phyloP scores from a whole-genome alignment of 169 alveolate species.

The Blepharisma undulans region DNA sequence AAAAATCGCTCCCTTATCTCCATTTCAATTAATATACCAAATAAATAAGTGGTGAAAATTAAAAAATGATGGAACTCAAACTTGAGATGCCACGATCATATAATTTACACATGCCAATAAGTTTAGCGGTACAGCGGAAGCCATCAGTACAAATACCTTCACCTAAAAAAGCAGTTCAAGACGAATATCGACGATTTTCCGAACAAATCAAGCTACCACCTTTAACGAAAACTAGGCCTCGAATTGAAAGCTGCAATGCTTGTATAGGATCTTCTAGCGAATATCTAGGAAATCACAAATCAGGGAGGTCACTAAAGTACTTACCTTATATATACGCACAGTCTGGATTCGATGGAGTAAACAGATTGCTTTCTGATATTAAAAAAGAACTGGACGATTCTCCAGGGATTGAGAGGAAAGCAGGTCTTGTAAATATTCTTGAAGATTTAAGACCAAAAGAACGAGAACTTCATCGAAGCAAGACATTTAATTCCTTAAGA shows the following conservation, averaged over 20 bases:
- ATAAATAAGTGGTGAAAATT: not conserved
- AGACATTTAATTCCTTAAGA: not conserved
- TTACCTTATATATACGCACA: not conserved
- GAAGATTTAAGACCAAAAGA: not conserved
- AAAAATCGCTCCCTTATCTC: not conserved
- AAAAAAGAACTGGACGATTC: not conserved
- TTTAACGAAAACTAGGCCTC: not conserved
- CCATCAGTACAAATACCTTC: not conserved
- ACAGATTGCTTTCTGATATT: not conserved
- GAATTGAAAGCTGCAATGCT: not conserved
- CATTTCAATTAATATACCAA: not conserved
- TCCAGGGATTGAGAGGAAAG: not conserved
- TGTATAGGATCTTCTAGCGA: not conserved
- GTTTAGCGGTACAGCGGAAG: not conserved
- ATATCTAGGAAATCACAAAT: not conserved
- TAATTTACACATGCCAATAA: not conserved
- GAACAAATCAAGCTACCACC: not conserved
- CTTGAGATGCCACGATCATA: not conserved
- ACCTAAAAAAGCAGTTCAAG: not conserved
- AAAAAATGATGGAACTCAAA: not conserved
- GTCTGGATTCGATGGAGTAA: not conserved
- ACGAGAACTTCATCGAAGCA: not conserved
- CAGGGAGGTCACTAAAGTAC: not conserved
- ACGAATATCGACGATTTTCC: not conserved
- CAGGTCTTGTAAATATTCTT: not conserved